Conservation (phyloP, 108 stramenopile species). For the Asterionellopsis glacialis region DNA sequence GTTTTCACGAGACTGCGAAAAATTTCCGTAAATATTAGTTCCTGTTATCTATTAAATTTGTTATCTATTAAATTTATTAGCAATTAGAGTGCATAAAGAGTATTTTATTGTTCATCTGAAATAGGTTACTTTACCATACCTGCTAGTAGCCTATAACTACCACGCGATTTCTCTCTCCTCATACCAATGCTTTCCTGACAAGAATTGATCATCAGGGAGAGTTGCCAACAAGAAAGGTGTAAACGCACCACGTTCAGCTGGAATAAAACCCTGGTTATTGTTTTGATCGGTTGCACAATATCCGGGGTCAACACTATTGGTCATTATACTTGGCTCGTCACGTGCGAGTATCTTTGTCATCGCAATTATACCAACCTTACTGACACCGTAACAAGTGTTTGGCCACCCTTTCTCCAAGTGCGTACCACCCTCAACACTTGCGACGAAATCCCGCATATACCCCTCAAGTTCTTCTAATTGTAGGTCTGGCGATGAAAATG, state of each 20-base stretch:
- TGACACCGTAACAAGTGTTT: slow-evolving; percentile 74
- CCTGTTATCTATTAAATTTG: not conserved
- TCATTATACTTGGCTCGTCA: slow-evolving; percentile 33
- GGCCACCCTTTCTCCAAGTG: slow-evolving; percentile 69
- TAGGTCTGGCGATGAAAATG: slow-evolving; percentile 37
- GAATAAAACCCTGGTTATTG: slow-evolving; percentile 49
- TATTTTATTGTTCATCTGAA: not conserved
- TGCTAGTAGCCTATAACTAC: not conserved
- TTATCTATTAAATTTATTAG: not conserved
- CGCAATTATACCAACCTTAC: slow-evolving; percentile 75
- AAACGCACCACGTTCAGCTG: slow-evolving; percentile 59
- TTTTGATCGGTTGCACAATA: slow-evolving; percentile 82
- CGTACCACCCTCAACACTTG: slow-evolving; percentile 42
- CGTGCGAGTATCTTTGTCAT: slow-evolving; percentile 54
- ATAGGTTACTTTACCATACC: too few relatives aligned
- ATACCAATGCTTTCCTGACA: slow-evolving; percentile 17
- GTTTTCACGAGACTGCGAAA: slow-evolving; percentile 59
- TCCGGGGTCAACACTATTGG: slow-evolving; percentile 58
- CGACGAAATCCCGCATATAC: slow-evolving; percentile 57
- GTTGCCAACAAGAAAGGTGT: slow-evolving; percentile 60
- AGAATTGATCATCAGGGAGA: too few relatives aligned
- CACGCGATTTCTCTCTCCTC: slow-evolving; percentile 23
- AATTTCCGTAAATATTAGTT: slow-evolving; percentile 75
- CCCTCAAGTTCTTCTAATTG: slow-evolving; percentile 19
- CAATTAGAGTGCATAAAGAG: not conserved